Percentiles rank a stretch among this genome's conserved stretches.
These are phyloP conservation scores for Penicillium mononematosum DNA, from an alignment of 495 filamentous ascomycete species.

Conservation along the genomic window DNA sequence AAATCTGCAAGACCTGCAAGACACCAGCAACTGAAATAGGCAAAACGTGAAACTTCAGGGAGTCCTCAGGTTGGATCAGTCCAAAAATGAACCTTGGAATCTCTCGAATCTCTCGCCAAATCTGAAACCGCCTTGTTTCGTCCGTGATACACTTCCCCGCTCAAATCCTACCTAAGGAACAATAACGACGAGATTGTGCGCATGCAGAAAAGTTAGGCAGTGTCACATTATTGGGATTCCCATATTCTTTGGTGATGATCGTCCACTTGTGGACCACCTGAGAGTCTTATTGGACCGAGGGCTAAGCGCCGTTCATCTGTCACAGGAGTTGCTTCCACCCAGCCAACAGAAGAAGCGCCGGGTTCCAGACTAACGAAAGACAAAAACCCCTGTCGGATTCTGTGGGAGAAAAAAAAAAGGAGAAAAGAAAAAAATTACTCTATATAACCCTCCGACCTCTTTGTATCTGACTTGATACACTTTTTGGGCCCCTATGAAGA, in stretches of 20 bases:
- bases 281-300: slow-evolving; percentile 6
- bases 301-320: slow-evolving; percentile 16
- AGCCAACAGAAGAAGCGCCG: slow-evolving; percentile 13
- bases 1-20: neutral
- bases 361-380: slow-evolving; percentile 6
- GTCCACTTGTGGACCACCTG: neutral
- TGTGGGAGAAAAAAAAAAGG: neutral
- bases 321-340: slow-evolving; percentile 5
- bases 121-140: slow-evolving; percentile 8
- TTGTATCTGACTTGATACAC: slow-evolving; percentile 7
- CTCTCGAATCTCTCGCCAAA: neutral
- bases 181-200: neutral
- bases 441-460: slow-evolving; percentile 7
- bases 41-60: slow-evolving; percentile 2
- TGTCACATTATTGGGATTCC: neutral
- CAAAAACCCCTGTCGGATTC: slow-evolving; percentile 1
- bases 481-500: neutral
- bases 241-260: slow-evolving; percentile 6
- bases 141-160: neutral
- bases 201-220: neutral
- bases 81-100: too few relatives aligned
- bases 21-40: neutral
- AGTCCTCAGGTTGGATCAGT: slow-evolving; percentile 5
- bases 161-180: neutral
- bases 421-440: neutral